phyloP scores from a whole-genome alignment of 2,329 filamentous ascomycete species.

The Xylariaceae sp. region DNA sequence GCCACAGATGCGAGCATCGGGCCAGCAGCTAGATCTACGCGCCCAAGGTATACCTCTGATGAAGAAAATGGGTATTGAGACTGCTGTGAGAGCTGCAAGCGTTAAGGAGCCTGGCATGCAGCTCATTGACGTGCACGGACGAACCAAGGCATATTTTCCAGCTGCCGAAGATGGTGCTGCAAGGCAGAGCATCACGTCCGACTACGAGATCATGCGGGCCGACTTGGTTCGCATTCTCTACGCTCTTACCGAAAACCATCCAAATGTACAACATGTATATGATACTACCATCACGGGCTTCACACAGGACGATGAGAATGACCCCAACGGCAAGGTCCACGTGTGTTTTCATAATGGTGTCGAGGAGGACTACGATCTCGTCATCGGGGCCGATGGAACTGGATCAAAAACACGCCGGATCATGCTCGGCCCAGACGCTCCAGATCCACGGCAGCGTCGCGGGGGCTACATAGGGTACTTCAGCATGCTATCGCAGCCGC shows the following conservation, averaged over 20 bases:
- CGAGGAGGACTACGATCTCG: slow-evolving; percentile 53
- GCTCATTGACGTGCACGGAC: slow-evolving; percentile 44
- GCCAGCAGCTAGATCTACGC: slow-evolving; percentile 54
- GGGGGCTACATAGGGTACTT: slow-evolving; percentile 39
- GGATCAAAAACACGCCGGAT: slow-evolving; percentile 53
- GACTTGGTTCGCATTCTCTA: slow-evolving; percentile 45
- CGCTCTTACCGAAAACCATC: slow-evolving; percentile 10
- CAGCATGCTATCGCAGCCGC: slow-evolving; percentile 32
- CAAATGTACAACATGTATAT: slow-evolving; percentile 39
- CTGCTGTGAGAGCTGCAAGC: slow-evolving; percentile 43
- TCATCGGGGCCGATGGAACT: slow-evolving; percentile 62
- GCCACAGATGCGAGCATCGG: slow-evolving; percentile 46
- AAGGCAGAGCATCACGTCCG: slow-evolving; percentile 44
- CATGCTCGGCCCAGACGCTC: slow-evolving; percentile 40
- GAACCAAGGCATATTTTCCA: slow-evolving; percentile 35
- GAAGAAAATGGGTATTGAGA: slow-evolving; percentile 47
- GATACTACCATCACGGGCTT: slow-evolving; percentile 37
- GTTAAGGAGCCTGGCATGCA: slow-evolving; percentile 50
- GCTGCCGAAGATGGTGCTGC: slow-evolving; percentile 40
- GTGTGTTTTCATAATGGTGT: slow-evolving; percentile 52
- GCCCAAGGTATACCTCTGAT: slow-evolving; percentile 50
- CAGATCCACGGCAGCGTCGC: slow-evolving; percentile 28
- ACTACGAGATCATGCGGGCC: slow-evolving; percentile 48
- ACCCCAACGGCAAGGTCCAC: slow-evolving; percentile 30
- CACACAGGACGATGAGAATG: slow-evolving; percentile 35